Conservation (phyloP, 305 asterid genomes). For the Solanum aculeatissimum region DNA sequence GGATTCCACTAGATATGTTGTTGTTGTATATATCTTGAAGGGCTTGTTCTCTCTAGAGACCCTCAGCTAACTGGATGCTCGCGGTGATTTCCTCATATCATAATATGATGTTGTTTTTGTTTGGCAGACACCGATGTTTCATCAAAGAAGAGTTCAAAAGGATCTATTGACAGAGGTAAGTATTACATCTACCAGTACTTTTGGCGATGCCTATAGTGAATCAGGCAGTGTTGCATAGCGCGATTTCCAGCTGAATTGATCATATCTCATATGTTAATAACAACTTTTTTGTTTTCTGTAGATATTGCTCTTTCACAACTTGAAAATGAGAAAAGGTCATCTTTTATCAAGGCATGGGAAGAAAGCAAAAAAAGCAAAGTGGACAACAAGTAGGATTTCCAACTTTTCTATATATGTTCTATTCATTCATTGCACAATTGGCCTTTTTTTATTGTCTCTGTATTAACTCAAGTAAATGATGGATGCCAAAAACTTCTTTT, state of each 20-base stretch:
- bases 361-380: constrained; percentile 76
- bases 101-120: not conserved
- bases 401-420: not conserved
- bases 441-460: too few relatives aligned
- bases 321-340: constrained; percentile 51
- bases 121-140: constrained; percentile 24
- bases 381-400: constrained; percentile 61
- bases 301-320: constrained; percentile 80
- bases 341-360: constrained; percentile 87
- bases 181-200: not conserved
- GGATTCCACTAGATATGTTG: too few relatives aligned
- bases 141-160: constrained; percentile 20
- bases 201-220: not conserved
- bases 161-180: constrained; percentile 48
- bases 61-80: not conserved
- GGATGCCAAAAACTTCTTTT: too few relatives aligned
- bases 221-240: not conserved
- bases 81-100: not conserved
- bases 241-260: not conserved
- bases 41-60: not conserved
- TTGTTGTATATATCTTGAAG: not conserved
- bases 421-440: not conserved
- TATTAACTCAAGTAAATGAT: too few relatives aligned
- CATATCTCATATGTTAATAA: not conserved
- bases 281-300: constrained; percentile 3